A percentile compares a stretch with the other conserved stretches of the same genome.
Evolutionary conservation across 176 grass and related monocot genomes (phyloP).

Genomic region (Musa beccarii): DNA sequence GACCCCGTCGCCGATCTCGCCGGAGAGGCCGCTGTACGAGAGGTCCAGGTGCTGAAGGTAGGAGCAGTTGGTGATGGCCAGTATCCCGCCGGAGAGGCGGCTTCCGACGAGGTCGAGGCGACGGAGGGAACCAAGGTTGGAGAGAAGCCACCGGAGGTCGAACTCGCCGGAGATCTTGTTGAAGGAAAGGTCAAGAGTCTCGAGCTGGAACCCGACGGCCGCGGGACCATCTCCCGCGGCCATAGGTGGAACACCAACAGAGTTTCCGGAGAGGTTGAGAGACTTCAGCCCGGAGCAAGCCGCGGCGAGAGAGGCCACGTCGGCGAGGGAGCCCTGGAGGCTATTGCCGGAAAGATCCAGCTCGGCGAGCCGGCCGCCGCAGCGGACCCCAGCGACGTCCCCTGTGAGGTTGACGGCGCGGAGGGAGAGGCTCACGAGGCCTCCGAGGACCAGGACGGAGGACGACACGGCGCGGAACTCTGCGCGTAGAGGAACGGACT

Average conservation of each 20-base stretch:
- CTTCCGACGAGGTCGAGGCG: constrained; percentile 2
- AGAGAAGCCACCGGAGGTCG: constrained; percentile 40
- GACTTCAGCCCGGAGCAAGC: constrained; percentile 34
- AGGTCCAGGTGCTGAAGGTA: constrained; percentile 15
- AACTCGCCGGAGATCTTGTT: constrained; percentile 54
- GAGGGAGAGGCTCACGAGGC: constrained; percentile 50
- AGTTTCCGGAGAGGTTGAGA: constrained; percentile 47
- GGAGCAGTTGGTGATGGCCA: constrained; percentile 7
- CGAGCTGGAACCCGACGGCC: constrained; percentile 11
- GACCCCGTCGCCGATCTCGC: not conserved
- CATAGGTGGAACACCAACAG: not conserved
- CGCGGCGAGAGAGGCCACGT: constrained; percentile 39
- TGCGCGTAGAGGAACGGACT: constrained; percentile 39
- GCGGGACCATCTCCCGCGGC: not conserved
- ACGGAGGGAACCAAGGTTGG: not conserved
- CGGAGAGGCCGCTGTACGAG: constrained; percentile 1
- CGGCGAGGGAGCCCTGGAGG: constrained; percentile 57
- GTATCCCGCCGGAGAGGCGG: not conserved
- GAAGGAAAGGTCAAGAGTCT: constrained; percentile 55
- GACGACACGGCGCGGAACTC: constrained; percentile 48
- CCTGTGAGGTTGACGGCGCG: constrained; percentile 71
- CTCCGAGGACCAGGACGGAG: constrained; percentile 42
- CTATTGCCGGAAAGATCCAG: constrained; percentile 76
- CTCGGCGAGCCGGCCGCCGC: constrained; percentile 32
- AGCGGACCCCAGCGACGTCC: constrained; percentile 25